Evolutionary conservation across 1,284 basidiomycete species (phyloP).

Genomic region (Pseudozyma thailandica): DNA sequence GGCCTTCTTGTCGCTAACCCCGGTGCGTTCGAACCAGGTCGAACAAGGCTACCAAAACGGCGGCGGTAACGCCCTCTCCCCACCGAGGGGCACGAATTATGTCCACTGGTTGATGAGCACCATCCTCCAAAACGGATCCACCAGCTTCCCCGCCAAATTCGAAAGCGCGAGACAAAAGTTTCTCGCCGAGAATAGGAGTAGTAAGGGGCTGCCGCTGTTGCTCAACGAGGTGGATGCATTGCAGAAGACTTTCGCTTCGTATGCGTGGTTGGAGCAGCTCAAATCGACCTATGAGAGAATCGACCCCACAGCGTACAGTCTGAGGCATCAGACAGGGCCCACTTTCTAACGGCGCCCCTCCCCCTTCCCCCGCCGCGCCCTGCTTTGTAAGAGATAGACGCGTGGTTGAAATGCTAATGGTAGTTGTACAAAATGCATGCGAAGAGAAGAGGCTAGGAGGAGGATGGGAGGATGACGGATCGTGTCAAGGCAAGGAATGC

Average conservation of each 20-base stretch:
- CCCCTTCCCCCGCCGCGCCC: no score
- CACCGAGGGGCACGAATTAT: conserved; percentile 17
- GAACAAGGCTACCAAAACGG: conserved; percentile 19
- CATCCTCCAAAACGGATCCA: conserved; percentile 6
- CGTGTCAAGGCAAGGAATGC: conserved; percentile 19
- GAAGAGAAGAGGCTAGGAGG: no score
- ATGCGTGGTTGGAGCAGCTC: conserved; percentile 33
- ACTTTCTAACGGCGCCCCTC: conserved; percentile 1
- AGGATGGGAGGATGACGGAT: conserved; percentile 3
- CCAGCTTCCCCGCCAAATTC: conserved; percentile 15
- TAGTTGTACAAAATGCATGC: no score
- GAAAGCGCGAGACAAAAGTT: conserved; percentile 13
- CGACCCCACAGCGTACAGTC: conserved; percentile 32
- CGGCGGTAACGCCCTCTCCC: conserved; percentile 46
- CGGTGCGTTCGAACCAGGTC: conserved; percentile 34
- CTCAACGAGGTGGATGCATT: conserved; percentile 45
- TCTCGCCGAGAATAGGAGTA: conserved; percentile 11
- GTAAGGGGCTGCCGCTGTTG: conserved; percentile 41
- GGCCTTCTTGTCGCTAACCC: conserved; percentile 30
- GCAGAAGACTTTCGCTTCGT: conserved; percentile 37
- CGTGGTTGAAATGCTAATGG: no score
- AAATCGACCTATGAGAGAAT: conserved; percentile 23
- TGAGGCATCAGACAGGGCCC: conserved; percentile 25
- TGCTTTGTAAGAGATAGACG: no score
- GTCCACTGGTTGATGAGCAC: conserved; percentile 18